A percentile compares a stretch with the other conserved stretches of the same genome.
These are phyloP conservation scores for Pythium rishiriense DNA, from an alignment of 352 stramenopile genomes.

Conservation along the genomic window DNA sequence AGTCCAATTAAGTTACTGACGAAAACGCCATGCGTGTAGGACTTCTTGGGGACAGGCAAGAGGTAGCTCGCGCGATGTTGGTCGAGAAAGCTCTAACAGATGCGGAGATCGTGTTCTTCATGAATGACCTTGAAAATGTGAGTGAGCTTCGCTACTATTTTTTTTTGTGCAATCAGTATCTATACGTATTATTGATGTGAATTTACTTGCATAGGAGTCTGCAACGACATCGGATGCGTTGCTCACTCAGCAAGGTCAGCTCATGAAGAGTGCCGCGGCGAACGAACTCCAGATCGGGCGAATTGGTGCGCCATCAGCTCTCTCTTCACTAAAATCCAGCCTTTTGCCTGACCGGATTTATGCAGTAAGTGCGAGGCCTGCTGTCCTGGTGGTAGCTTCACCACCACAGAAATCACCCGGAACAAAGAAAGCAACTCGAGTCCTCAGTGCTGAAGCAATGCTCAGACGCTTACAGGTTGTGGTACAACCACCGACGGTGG, in stretches of 20 bases:
- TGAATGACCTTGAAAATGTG: slow-evolving; percentile 72
- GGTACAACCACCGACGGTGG: background rate
- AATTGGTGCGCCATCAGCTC: background rate
- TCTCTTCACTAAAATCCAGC: background rate
- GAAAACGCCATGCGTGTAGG: slow-evolving; percentile 24
- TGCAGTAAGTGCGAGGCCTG: no score
- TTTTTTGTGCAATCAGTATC: background rate
- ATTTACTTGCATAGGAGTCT: background rate
- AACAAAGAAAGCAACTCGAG: background rate
- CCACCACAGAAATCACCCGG: background rate
- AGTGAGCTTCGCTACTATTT: background rate
- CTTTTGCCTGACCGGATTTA: background rate
- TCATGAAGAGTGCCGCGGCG: slow-evolving; percentile 11
- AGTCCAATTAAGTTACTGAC: background rate
- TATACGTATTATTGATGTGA: background rate
- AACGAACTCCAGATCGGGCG: slow-evolving; percentile 6
- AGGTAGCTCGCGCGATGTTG: slow-evolving; percentile 42
- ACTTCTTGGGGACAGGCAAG: slow-evolving; percentile 43
- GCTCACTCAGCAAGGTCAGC: slow-evolving; percentile 6
- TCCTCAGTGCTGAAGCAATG: slow-evolving; percentile 6
- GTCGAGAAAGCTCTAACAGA: slow-evolving; percentile 65
- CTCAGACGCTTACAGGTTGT: slow-evolving; percentile 7
- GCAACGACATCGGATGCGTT: slow-evolving; percentile 10
- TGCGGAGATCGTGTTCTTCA: slow-evolving; percentile 72
- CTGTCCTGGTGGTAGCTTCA: background rate